phyloP scores from a whole-genome alignment of 2,329 filamentous ascomycete species.

The Calonectria multiphialidica region DNA sequence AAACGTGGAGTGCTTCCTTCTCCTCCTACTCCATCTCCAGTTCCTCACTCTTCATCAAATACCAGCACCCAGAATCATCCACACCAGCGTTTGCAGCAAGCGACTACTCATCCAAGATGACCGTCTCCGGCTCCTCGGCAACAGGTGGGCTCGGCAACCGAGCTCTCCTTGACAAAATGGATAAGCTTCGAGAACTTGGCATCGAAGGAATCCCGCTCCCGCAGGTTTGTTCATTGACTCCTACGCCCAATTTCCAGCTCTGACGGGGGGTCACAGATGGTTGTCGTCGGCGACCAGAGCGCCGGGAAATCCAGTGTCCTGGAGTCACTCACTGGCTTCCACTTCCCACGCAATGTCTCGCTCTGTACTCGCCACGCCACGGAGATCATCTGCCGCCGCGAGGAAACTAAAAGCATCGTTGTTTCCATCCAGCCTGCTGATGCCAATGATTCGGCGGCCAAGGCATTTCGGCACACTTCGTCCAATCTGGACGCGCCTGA shows the following conservation, averaged over 20 bases:
- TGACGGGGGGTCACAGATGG: conserved; percentile 67
- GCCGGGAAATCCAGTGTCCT: conserved; percentile 89
- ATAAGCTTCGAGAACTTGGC: conserved; percentile 56
- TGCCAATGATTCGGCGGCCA: conserved; percentile 21
- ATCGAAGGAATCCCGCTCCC: conserved; percentile 51
- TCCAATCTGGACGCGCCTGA: conserved; percentile 39
- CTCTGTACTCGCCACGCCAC: conserved; percentile 64
- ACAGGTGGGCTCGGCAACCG: conserved; percentile 36
- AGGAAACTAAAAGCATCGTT: conserved; percentile 47
- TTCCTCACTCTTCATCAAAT: not conserved
- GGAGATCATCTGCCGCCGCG: conserved; percentile 58
- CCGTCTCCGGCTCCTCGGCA: not conserved
- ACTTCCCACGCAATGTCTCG: conserved; percentile 57
- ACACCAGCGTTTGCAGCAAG: not conserved
- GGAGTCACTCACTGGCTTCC: conserved; percentile 70
- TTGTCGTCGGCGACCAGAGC: conserved; percentile 87
- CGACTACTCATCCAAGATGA: conserved; percentile 19
- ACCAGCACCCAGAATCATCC: not conserved
- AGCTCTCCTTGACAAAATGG: conserved; percentile 50
- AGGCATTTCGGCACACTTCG: conserved; percentile 44
- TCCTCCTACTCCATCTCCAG: not conserved
- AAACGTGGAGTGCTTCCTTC: not conserved
- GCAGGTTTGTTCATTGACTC: conserved; percentile 63
- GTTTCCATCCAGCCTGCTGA: conserved; percentile 54
- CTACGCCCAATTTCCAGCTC: rapidly evolving